A percentile compares a stretch with the other conserved stretches of the same genome.
These are phyloP conservation scores for Arthrobotrys megalospora DNA, from an alignment of 2,329 filamentous ascomycete genomes.

Conservation along the genomic window DNA sequence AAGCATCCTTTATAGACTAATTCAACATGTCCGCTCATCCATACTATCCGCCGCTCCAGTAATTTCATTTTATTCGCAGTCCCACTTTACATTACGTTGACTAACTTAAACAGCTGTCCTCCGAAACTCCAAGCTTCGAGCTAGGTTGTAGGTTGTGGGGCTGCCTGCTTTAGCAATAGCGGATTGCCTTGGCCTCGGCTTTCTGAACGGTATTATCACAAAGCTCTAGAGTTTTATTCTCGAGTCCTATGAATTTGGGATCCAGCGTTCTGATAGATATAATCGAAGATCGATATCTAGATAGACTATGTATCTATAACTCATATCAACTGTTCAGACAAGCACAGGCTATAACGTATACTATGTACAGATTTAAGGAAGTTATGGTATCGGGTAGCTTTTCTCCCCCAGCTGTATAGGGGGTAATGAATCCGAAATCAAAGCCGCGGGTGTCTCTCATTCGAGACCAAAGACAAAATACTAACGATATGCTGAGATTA, in stretches of 20 bases:
- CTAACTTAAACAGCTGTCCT: conserved; percentile 39
- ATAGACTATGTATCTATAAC: conserved; percentile 2
- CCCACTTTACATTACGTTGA: conserved; percentile 7
- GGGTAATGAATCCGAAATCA: background rate
- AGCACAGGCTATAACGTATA: background rate
- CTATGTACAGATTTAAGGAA: background rate
- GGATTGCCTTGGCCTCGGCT: background rate
- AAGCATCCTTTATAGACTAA: conserved; percentile 25
- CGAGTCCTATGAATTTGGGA: background rate
- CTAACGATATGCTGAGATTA: background rate
- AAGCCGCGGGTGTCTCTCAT: background rate
- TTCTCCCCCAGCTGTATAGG: background rate
- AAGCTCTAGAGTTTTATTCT: background rate
- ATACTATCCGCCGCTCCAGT: background rate
- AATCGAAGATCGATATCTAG: background rate
- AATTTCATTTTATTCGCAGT: background rate
- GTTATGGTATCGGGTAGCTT: background rate
- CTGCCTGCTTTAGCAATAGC: background rate
- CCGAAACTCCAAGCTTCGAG: conserved; percentile 22
- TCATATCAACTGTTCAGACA: conserved; percentile 5
- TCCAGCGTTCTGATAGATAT: conserved; percentile 3
- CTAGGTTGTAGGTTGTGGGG: conserved; percentile 33
- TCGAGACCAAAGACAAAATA: background rate
- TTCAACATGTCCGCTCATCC: conserved; percentile 19
- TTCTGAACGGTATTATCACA: background rate